Base-by-base conservation (phyloP, 2,329 filamentous ascomycete species). In the Fusarium temperatum region DNA sequence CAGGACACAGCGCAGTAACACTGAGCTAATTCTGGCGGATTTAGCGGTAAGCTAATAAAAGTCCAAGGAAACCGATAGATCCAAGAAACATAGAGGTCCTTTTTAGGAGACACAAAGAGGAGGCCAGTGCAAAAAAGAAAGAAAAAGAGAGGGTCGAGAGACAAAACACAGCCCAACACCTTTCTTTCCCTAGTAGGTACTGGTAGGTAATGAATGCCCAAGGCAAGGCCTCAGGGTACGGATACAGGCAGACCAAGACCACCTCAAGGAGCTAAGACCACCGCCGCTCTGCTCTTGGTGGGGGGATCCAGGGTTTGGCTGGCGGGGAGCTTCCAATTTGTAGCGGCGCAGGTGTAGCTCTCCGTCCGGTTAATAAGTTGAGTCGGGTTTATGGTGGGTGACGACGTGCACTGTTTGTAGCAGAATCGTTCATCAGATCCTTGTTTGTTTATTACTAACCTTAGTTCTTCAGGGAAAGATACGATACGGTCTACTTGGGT, bases 11-110 rank as follows among this genome's bases (percentile, higher is more conserved):
- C 30, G 22, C 28, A 61, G 36, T 35, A 30, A 36, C 38, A 62
- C 58, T 66, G 44, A 42, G 53, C 60, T 66, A 66, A 32, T 22
- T 51, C 48, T 24, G 35, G 24, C 13, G 24, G n/a, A 9, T 55
- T 69, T 73, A 71, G 75, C 70, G 70, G 67, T 72, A 69, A 73
- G 74, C 58, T 76, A 77, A 55, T 76, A 77, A 55, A 45, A n/a
- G 24, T n/a, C 24, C 35, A 41, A 55, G 44, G 53, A 56, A 44
- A 44, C 30, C 14, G 51, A 17, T 22, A 50, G 55, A 36, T 32
- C 10, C 18, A 18, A 36, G 28, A n/a, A 32, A 62, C 22, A 36
- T 35, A 44, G 20, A 30, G 24, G 35, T 24, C 20, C 38, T 53
- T 51, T 24, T 36, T 24, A 57, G 39, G 38, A 32, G 28, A n/a